Evolutionary conservation across 768 basidiomycete species (phyloP), one percentile per base, ranked within the genome.

Genomic region (Serendipita sp.): DNA sequence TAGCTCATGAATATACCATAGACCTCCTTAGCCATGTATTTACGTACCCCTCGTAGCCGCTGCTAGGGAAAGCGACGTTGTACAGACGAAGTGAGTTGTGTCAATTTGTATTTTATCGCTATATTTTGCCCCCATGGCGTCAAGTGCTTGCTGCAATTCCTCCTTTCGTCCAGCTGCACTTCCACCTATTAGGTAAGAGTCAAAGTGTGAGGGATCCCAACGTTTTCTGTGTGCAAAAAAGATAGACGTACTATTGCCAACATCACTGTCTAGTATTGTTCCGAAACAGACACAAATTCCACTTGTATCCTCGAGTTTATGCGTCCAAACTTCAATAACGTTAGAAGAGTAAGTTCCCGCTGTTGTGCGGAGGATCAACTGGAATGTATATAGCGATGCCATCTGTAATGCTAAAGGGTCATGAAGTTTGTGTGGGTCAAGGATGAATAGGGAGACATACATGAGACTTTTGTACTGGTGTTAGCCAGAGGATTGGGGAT

Each of bases 51-150:
- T 69, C 0, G 84, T 81, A 0, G 83, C 85, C 8, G 83, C 80
- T 1, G 73, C 18, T 8, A 60, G 64, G 3, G 66, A 63, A 0
- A 85, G 86, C 2, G 93, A 92, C 0, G 89, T 92, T 16, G 92
- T 95, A 72, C 93, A 95, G 46, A 97, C 93, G 69, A 96, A 99
- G 74, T 99, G 95, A 0, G 94, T 97, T 8, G 95, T 98, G 72
- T 99, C 95, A 65, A 98, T 94, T 76, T 94, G 90, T 45, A 99
- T 93, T 70, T 84, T 88, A 68, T 94, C 88, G 70, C 85, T 89
- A 86, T 88, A 93, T 68, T 87, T 87, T 0, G 91, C 95, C 46
- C 80, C 81, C 88, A 98, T 96, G 70, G 89, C 85, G 53, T 80
- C 72, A 63, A 99, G 74, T 5, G 92, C 90, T 64, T 83, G 72